A percentile compares a stretch with the other conserved stretches of the same genome.
These are phyloP conservation scores for Penicillium sp. DNA, from an alignment of 2,329 filamentous ascomycete species.

Conservation along the genomic window DNA sequence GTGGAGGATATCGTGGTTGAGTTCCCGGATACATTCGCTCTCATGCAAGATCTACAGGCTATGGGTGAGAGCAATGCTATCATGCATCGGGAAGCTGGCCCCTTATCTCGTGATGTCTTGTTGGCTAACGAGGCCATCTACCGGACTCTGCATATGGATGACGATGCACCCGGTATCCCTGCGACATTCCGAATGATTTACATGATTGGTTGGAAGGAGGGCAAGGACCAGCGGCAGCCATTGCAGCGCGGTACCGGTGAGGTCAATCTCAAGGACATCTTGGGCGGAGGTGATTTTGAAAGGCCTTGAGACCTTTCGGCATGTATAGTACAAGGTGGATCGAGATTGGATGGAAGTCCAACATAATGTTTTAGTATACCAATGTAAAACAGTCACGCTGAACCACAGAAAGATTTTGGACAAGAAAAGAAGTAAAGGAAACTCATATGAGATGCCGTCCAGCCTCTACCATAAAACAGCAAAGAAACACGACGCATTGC, in stretches of 20 bases:
- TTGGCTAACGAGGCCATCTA: constrained; percentile 89
- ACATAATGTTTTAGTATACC: constrained; percentile 25
- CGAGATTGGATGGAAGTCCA: constrained; percentile 4
- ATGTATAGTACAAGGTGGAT: not conserved
- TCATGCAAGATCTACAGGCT: constrained; percentile 91
- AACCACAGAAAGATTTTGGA: constrained; percentile 13
- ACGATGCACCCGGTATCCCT: constrained; percentile 64
- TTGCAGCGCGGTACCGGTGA: constrained; percentile 80
- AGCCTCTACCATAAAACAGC: constrained; percentile 21
- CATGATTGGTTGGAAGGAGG: constrained; percentile 98
- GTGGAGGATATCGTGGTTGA: constrained; percentile 97
- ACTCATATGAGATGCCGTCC: constrained; percentile 21
- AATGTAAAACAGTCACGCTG: constrained; percentile 27
- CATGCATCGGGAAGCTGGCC: constrained; percentile 75
- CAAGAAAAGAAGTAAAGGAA: constrained; percentile 4
- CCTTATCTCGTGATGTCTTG: constrained; percentile 77
- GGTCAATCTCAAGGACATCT: constrained; percentile 82
- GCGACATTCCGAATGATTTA: constrained; percentile 95
- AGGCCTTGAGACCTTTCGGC: constrained; percentile 14
- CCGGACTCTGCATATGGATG: constrained; percentile 78
- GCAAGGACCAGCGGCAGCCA: constrained; percentile 74
- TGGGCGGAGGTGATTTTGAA: constrained; percentile 50
- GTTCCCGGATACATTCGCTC: constrained; percentile 81
- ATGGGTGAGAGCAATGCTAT: constrained; percentile 97
- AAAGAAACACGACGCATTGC: constrained; percentile 7